Conservation (phyloP, 1,139 yeast genomes). For the Tardiomyces blankii region DNA sequence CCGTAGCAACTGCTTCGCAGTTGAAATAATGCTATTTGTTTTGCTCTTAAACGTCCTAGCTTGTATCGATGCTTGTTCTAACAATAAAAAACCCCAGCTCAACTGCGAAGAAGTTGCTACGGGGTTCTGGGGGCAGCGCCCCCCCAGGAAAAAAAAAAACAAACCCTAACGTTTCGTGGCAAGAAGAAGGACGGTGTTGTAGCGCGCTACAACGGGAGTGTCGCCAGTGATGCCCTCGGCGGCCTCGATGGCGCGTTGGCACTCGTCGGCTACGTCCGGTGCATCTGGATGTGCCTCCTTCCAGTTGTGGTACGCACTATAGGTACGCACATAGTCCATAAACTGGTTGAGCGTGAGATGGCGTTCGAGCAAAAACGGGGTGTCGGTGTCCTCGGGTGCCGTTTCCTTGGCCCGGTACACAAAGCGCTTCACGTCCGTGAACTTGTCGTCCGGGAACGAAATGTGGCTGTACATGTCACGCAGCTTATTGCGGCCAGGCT, state of each 20-base stretch:
- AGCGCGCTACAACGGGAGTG: conserved; percentile 37
- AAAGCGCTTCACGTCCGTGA: conserved; percentile 27
- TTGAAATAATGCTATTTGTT: too few relatives aligned
- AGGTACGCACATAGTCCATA: conserved; percentile 43
- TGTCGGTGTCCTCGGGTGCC: conserved; percentile 18
- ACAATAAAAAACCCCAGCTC: too few relatives aligned
- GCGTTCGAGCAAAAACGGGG: conserved; percentile 33
- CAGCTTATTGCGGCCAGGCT: conserved; percentile 55
- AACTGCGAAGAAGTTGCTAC: too few relatives aligned
- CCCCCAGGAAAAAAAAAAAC: too few relatives aligned
- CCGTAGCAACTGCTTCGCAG: too few relatives aligned
- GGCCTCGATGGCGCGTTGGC: conserved; percentile 34
- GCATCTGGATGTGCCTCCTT: conserved; percentile 27
- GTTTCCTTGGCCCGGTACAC: conserved; percentile 16
- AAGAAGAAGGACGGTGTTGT: conserved; percentile 49
- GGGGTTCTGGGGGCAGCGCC: too few relatives aligned
- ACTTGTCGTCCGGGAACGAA: conserved; percentile 34
- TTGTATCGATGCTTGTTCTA: too few relatives aligned
- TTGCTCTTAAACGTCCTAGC: too few relatives aligned
- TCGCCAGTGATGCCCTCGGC: conserved; percentile 36
- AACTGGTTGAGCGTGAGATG: conserved; percentile 35
- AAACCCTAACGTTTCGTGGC: conserved; percentile 20
- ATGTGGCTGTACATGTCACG: conserved; percentile 34
- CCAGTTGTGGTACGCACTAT: conserved; percentile 69
- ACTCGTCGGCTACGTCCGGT: conserved; percentile 24